Evolutionary conservation across 169 alveolate species (phyloP).

Genomic region (Perkinsus olseni): DNA sequence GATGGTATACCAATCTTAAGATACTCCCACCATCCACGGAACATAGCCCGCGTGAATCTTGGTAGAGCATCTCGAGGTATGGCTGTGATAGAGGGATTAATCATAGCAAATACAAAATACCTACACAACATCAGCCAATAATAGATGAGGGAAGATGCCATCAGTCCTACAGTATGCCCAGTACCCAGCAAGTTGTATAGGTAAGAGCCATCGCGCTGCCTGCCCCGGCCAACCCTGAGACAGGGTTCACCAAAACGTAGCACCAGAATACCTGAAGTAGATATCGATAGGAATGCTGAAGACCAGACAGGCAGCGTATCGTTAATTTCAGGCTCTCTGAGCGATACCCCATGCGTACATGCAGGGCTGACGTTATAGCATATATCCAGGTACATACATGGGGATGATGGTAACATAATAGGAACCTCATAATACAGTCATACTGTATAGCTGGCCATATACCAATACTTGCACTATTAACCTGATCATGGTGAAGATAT

Average conservation of each 20-base stretch:
- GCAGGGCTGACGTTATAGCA: background rate
- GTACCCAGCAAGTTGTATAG: background rate
- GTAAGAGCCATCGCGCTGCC: background rate
- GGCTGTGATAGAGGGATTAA: background rate
- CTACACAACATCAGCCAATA: too few species aligned
- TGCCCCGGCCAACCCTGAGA: background rate
- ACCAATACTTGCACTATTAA: background rate
- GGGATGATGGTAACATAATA: background rate
- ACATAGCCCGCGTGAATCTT: background rate
- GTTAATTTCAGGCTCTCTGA: too few species aligned
- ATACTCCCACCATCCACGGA: background rate
- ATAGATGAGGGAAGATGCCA: too few species aligned
- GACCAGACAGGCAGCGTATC: too few species aligned
- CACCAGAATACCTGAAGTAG: background rate
- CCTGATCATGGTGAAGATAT: background rate
- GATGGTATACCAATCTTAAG: background rate
- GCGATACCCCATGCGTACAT: background rate
- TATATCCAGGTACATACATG: background rate
- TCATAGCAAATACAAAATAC: background rate
- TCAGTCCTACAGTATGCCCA: background rate
- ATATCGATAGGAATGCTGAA: too few species aligned
- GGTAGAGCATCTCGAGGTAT: background rate
- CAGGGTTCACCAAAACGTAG: background rate
- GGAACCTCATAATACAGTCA: background rate
- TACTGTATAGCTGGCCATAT: background rate